These are phyloP conservation scores for Fraxinus paxiana DNA, from an alignment of 305 asterid species.

Conservation along the genomic window DNA sequence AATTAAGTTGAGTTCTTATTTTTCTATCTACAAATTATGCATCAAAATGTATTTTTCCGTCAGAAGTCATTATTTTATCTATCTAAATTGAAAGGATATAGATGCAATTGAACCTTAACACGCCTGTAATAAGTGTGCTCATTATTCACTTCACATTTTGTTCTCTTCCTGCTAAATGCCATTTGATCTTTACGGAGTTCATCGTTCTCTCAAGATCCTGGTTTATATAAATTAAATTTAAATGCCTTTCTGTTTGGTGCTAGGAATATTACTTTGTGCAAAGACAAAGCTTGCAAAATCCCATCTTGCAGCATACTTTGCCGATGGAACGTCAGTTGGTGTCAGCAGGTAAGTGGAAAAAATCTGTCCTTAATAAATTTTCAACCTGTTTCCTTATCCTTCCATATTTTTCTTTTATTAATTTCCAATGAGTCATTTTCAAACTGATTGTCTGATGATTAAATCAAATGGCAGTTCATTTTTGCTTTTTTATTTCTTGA, in stretches of 20 bases:
- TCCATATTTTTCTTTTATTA: neutral
- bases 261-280: conserved; percentile 92
- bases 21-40: neutral
- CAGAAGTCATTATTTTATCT: neutral
- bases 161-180: conserved; percentile 18
- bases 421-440: neutral
- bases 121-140: neutral
- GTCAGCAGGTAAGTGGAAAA: conserved; percentile 41
- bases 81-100: neutral
- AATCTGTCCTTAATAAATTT: neutral
- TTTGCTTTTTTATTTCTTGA: neutral
- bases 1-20: neutral
- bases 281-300: conserved; percentile 78
- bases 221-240: neutral
- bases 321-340: conserved; percentile 73
- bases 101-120: neutral
- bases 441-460: neutral
- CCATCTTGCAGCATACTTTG: conserved; percentile 76
- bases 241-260: conserved; percentile 20
- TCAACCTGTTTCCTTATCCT: neutral
- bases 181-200: conserved; percentile 6
- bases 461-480: neutral
- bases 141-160: neutral
- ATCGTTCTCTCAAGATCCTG: conserved; percentile 13
- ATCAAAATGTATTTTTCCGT: neutral